Evolutionary conservation across 1,284 basidiomycete species (phyloP), one percentile per base, ranked within the genome.

Genomic region (Hemileia vastatrix): DNA sequence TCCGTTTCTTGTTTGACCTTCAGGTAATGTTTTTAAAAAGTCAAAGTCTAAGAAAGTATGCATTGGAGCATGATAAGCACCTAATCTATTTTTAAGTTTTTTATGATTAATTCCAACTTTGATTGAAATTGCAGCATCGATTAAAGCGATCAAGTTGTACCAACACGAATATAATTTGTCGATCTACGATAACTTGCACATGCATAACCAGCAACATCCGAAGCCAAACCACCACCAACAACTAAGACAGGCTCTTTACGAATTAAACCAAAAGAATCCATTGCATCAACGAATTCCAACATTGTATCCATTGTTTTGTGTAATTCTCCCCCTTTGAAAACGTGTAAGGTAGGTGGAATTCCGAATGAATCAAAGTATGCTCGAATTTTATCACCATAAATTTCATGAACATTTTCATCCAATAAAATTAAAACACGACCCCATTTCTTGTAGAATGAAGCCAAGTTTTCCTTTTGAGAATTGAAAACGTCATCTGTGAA

Each of bases 31-130:
- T 69, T 76, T 75, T 56, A 79, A 68, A 71, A 78, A 77, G 57
- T 77, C 77, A 69, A 79, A 79, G 72, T 79, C 78, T 54, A 79
- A 72, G 73, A 78, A 78, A 32, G 78, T 79, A 73, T 78, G 76
- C 65, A 77, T 72, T 43, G 78, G 78, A 21, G 77, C 77, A 67
- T 78, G 77, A 72, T 78, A 79, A 33, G 78, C 78, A 57, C 78
- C 78, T 23, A 75, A 66, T 24, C 70, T 64, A 70, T 76, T 77
- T 73, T 76, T 76, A 24, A 76, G 66, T 72, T 77, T 77, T 58
- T 69, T 66, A 70, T 77, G 76, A 71, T 77, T 77, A 68, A 77
- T 66, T 23, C 73, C 75, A 63, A 76, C 73, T 71, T 78, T 79
- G 77, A 79, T 79, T 53, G 74, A 76, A 67, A 79, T 77, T 65